phyloP scores from a whole-genome alignment of 352 stramenopile genomes.

The Pilasporangium apinafurcum region DNA sequence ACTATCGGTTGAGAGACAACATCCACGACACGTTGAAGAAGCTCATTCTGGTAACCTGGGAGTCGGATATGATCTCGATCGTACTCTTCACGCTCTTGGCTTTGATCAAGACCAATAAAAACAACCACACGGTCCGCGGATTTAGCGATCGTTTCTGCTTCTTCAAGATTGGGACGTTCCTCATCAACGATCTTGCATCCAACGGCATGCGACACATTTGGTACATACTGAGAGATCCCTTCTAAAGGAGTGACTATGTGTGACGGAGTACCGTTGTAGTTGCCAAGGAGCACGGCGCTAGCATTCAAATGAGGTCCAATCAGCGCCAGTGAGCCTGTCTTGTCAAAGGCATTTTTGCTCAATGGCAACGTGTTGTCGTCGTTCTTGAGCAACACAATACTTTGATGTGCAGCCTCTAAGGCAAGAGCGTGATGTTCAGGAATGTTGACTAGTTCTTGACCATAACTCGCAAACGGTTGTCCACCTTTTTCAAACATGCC shows the following conservation, averaged over 20 bases:
- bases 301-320: slow-evolving; percentile 77
- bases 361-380: slow-evolving; percentile 53
- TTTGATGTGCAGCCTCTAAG: slow-evolving; percentile 63
- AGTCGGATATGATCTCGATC: slow-evolving; percentile 55
- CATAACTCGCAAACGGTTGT: slow-evolving; percentile 56
- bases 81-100: slow-evolving; percentile 57
- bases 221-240: slow-evolving; percentile 21
- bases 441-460: slow-evolving; percentile 42
- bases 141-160: slow-evolving; percentile 28
- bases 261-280: slow-evolving; percentile 63
- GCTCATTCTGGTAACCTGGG: slow-evolving; percentile 50
- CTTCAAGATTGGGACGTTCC: slow-evolving; percentile 35
- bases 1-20: slow-evolving; percentile 48
- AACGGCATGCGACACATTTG: slow-evolving; percentile 28
- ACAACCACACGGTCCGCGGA: slow-evolving; percentile 39
- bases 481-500: slow-evolving; percentile 84
- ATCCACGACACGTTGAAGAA: slow-evolving; percentile 48
- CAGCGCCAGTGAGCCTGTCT: slow-evolving; percentile 35
- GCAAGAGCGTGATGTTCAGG: slow-evolving; percentile 41
- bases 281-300: slow-evolving; percentile 49
- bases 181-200: slow-evolving; percentile 53
- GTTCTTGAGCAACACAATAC: slow-evolving; percentile 91
- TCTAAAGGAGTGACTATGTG: slow-evolving; percentile 58
- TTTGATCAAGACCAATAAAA: slow-evolving; percentile 62
- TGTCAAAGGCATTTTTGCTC: slow-evolving; percentile 8